Conservation (phyloP, 2,329 filamentous ascomycete genomes). For the Nothopassalora personata region DNA sequence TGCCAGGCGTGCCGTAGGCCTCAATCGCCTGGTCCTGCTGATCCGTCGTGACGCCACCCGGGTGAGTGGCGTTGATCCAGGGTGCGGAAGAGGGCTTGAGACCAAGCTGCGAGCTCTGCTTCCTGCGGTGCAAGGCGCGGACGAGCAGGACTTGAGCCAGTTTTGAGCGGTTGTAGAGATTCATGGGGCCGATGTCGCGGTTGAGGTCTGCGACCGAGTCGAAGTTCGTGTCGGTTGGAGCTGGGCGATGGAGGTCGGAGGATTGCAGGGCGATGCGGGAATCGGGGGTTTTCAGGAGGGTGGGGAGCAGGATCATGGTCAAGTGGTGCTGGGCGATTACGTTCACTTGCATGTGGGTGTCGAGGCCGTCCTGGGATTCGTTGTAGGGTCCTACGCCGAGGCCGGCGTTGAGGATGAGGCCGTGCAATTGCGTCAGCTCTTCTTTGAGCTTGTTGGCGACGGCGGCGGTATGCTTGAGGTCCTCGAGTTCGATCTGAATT, state of each 20-base stretch:
- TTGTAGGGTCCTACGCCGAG: constrained; percentile 38
- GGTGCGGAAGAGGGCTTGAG: constrained; percentile 28
- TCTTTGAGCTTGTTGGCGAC: constrained; percentile 42
- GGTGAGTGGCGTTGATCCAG: constrained; percentile 48
- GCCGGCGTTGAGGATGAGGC: constrained; percentile 41
- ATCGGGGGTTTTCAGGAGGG: constrained; percentile 41
- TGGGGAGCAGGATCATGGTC: constrained; percentile 31
- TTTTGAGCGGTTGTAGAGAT: constrained; percentile 48
- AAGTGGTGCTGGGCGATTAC: constrained; percentile 39
- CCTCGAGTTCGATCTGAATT: constrained; percentile 40
- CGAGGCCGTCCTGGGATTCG: constrained; percentile 42
- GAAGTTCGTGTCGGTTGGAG: constrained; percentile 38
- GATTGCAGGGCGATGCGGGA: constrained; percentile 47
- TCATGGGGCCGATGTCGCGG: constrained; percentile 43
- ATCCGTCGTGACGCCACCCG: constrained; percentile 46
- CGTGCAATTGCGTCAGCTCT: constrained; percentile 39
- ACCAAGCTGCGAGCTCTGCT: constrained; percentile 36
- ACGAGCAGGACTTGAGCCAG: constrained; percentile 47
- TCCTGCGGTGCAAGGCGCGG: constrained; percentile 38
- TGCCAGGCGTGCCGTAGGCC: constrained; percentile 45
- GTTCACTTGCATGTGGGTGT: constrained; percentile 34
- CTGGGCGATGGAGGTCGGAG: constrained; percentile 45
- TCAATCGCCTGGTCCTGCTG: constrained; percentile 47
- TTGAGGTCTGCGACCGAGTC: constrained; percentile 46
- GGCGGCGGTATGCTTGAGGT: constrained; percentile 27